Evolutionary conservation across 2,329 filamentous ascomycete genomes (phyloP), one percentile per base, ranked within the genome.

Genomic region (Zopfia rhizophila): DNA sequence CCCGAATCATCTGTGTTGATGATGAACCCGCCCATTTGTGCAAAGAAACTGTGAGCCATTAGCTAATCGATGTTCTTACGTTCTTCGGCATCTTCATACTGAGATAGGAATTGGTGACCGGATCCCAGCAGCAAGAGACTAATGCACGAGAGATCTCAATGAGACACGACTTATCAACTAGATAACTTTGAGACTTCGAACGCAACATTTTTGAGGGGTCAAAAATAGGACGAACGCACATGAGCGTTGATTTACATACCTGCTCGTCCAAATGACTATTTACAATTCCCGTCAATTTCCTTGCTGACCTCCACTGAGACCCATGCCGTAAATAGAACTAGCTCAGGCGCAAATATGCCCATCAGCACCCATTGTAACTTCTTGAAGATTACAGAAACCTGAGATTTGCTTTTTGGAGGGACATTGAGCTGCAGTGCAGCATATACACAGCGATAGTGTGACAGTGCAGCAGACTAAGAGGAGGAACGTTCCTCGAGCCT

Each of bases 311-410:
- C 8, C n/a, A 27, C 24, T 27, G 24, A 8, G 8, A n/a, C n/a
- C 24, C 24, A 27, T n/a, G 24, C 24, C 8, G 8, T 8, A 8
- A 8, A 27, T 8, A 27, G 8, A 8, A 57, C 51, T 28, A 60
- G 17, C 27, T 56, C 54, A 3, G 55, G 56, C 13, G 48, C 49
- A 23, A 60, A 51, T 7, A 56, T 21, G 4, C 49, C 56, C 21
- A 54, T 27, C 3, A 54, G 7, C 14, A 52, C 39, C 56, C 52
- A 60, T n/a, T n/a, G n/a, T n/a, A n/a, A n/a, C n/a, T n/a, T n/a
- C n/a, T n/a, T n/a, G n/a, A n/a, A n/a, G n/a, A n/a, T n/a, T n/a
- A n/a, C n/a, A n/a, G n/a, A n/a, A n/a, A n/a, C n/a, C n/a, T n/a
- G n/a, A n/a, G n/a, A n/a, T n/a, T n/a, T n/a, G n/a, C n/a, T n/a